phyloP scores from a whole-genome alignment of 148 eudicot genomes.

The Chenopodium quinoa region DNA sequence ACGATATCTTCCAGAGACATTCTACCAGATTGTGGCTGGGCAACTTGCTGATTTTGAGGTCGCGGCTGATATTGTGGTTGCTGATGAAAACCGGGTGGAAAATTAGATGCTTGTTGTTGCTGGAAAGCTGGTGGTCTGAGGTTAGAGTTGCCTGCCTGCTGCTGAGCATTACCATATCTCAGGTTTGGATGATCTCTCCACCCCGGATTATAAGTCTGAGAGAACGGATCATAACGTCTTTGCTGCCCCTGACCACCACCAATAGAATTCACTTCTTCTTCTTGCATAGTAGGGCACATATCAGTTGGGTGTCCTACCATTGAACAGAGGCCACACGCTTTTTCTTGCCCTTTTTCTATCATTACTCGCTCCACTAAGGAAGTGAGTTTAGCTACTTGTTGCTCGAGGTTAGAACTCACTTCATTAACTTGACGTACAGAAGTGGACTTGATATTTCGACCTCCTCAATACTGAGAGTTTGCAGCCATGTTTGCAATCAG shows the following conservation, averaged over 20 bases:
- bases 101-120: not conserved
- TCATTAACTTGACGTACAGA: no score
- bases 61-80: not conserved
- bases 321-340: not conserved
- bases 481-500: not conserved
- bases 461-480: not conserved
- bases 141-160: not conserved
- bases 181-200: conserved; percentile 17
- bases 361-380: no score
- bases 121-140: not conserved
- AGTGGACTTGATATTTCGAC: not conserved
- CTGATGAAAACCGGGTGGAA: not conserved
- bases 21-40: no score
- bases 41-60: not conserved
- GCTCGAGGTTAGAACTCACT: no score
- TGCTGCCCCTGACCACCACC: not conserved
- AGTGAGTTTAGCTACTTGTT: no score
- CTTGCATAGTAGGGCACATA: not conserved
- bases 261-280: conserved; percentile 2
- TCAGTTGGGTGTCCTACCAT: not conserved
- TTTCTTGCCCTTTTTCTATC: no score
- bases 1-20: no score
- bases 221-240: not conserved
- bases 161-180: not conserved
- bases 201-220: conserved; percentile 2